These are phyloP conservation scores for Meredithiella fracta DNA, from an alignment of 2,329 filamentous ascomycete genomes.

Conservation along the genomic window DNA sequence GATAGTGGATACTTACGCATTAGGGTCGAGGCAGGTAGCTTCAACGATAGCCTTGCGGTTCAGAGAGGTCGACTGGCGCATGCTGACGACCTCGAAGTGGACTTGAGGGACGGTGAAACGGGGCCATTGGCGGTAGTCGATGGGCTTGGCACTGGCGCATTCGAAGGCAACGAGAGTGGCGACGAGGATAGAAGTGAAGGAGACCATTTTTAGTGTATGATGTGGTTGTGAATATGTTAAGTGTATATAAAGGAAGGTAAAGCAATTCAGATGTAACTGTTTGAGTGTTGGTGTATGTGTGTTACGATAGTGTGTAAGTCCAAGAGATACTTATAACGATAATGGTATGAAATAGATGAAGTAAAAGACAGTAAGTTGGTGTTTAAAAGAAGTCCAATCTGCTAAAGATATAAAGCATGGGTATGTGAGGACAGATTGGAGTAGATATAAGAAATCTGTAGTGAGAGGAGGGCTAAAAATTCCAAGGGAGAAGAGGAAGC, in stretches of 20 bases:
- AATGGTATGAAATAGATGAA: not conserved
- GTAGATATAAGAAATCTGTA: not conserved
- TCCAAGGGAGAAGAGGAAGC: not conserved
- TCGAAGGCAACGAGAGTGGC: constrained; percentile 21
- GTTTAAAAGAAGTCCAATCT: not conserved
- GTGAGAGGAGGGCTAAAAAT: not conserved
- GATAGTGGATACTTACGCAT: constrained; percentile 21
- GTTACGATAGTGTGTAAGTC: not conserved
- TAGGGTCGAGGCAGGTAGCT: constrained; percentile 26
- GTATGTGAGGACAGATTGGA: not conserved
- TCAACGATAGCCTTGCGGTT: constrained; percentile 27
- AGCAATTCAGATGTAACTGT: not conserved
- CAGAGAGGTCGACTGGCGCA: constrained; percentile 24
- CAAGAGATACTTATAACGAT: constrained; percentile 5
- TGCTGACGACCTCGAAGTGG: constrained; percentile 29
- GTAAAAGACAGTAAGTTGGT: not conserved
- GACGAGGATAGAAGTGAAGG: constrained; percentile 19
- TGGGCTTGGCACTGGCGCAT: constrained; percentile 21
- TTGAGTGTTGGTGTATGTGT: not conserved
- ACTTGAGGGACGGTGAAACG: constrained; percentile 25
- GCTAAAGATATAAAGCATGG: not conserved
- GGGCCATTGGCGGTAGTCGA: constrained; percentile 21
- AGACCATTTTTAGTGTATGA: constrained; percentile 20
- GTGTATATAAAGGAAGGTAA: not conserved
- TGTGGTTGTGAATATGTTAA: constrained; percentile 8